A percentile compares a stretch with the other conserved stretches of the same genome.
Conservation (phyloP, 441 rosid genomes). For the Erodium chrysanthum region DNA sequence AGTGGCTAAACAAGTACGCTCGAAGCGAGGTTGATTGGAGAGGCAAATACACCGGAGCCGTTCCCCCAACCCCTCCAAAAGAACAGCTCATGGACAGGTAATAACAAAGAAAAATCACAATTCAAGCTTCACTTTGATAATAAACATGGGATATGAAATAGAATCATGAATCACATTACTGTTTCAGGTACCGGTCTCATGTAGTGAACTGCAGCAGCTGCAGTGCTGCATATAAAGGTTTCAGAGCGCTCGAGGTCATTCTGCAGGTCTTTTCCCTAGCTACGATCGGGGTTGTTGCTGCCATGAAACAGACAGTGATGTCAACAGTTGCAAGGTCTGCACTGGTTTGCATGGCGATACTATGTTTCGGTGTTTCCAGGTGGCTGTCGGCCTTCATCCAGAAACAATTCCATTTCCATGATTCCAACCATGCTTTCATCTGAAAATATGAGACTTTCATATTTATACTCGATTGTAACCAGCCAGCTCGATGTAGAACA, state of each 20-base stretch:
- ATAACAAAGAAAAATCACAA: neutral
- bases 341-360: slow-evolving; percentile 38
- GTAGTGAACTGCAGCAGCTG: slow-evolving; percentile 80
- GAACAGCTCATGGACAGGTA: slow-evolving; percentile 85
- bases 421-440: slow-evolving; percentile 68
- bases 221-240: slow-evolving; percentile 45
- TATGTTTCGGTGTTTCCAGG: slow-evolving; percentile 61
- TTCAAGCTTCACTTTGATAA: neutral
- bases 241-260: slow-evolving; percentile 45
- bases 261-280: slow-evolving; percentile 49
- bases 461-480: no score
- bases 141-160: neutral
- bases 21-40: slow-evolving; percentile 64
- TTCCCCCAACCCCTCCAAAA: slow-evolving; percentile 67
- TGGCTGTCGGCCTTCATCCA: slow-evolving; percentile 62
- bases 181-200: slow-evolving; percentile 71
- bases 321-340: slow-evolving; percentile 34
- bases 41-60: slow-evolving; percentile 52
- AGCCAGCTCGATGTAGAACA: no score
- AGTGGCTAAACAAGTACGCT: slow-evolving; percentile 68
- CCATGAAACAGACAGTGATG: slow-evolving; percentile 34
- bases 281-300: slow-evolving; percentile 50
- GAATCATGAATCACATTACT: neutral
- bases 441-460: no score
- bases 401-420: slow-evolving; percentile 70